Base-by-base conservation (phyloP, 345 rosid species). In the Eucalyptus marginata region DNA sequence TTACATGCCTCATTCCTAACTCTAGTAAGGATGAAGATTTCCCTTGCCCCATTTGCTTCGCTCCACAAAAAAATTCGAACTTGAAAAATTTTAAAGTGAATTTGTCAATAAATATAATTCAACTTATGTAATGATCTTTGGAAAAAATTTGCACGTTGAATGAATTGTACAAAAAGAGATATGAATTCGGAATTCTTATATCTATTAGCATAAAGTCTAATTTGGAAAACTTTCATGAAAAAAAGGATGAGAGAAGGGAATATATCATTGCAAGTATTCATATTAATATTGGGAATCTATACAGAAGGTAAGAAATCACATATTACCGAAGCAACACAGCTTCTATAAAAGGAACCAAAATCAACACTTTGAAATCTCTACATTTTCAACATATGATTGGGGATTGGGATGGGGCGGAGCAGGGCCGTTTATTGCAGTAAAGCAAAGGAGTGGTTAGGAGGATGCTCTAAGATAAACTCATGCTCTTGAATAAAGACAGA, bases 11-110 rank as follows among this genome's bases (percentile, higher is more conserved):
- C 13, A 10, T 71, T 17, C 46, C 25, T 71, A 18, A 36, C 24
- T 71, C 46, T 17, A 17, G 81, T 1, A 10, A 36, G 25, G 6
- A 71, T 16, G 24, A 3, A 31, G 43, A 68, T 68, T 68, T 68
- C 2, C 0, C 0, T 0, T 9, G 13, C 13, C 62, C 3, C 29
- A 2, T 3, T 56, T 56, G 3, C 59, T 56, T 36, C 2, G 0
- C 79, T 16, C 11, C 12, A 31, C 43, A 20, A 36, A 71, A 68
- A 71, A 68, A 8, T 17, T 10, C 7, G 0, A 71, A 36, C 46
- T 36, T 20, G 25, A 71, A 71, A n/a, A 71, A 71, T 3, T 17
- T 71, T 1, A 5, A 33, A 9, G 5, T 71, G 44, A 44, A 71
- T 33, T 33, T 11, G 2, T 33, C 80, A 4, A 17, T 33, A 18